Evolutionary conservation across 2,329 filamentous ascomycete genomes (phyloP).

Genomic region (Nigrograna mackinnonii): DNA sequence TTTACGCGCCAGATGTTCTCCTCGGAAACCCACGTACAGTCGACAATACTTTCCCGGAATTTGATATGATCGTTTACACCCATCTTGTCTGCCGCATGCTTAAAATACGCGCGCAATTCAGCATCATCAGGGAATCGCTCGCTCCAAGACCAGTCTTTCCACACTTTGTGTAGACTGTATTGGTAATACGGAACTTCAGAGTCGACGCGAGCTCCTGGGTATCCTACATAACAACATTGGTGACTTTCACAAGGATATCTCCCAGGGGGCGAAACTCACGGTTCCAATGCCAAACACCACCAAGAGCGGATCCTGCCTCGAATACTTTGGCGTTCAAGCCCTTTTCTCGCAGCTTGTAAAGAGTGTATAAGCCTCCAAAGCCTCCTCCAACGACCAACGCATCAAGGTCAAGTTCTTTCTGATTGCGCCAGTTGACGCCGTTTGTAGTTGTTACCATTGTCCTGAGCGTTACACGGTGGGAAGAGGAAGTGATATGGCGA

Average conservation of each 20-base stretch:
- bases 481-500: too few relatives aligned
- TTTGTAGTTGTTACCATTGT: too few relatives aligned
- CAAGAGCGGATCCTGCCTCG: constrained; percentile 18
- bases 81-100: constrained; percentile 22
- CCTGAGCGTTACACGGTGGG: too few relatives aligned
- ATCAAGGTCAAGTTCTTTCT: too few relatives aligned
- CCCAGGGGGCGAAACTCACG: too few relatives aligned
- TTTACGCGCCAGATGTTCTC: constrained; percentile 48
- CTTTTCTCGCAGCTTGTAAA: constrained; percentile 30
- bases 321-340: constrained; percentile 24
- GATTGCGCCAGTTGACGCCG: too few relatives aligned
- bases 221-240: constrained; percentile 26
- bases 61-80: constrained; percentile 21
- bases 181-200: constrained; percentile 33
- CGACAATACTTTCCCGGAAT: constrained; percentile 51
- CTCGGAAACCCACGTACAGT: constrained; percentile 43
- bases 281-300: constrained; percentile 33
- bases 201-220: constrained; percentile 35
- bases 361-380: constrained; percentile 34
- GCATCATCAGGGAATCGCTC: constrained; percentile 23
- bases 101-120: constrained; percentile 28
- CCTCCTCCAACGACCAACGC: constrained; percentile 26
- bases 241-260: too few relatives aligned
- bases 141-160: constrained; percentile 24
- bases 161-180: constrained; percentile 28